phyloP scores from a whole-genome alignment of 1,139 yeast species.

The Zygosaccharomyces pseudobailii region DNA sequence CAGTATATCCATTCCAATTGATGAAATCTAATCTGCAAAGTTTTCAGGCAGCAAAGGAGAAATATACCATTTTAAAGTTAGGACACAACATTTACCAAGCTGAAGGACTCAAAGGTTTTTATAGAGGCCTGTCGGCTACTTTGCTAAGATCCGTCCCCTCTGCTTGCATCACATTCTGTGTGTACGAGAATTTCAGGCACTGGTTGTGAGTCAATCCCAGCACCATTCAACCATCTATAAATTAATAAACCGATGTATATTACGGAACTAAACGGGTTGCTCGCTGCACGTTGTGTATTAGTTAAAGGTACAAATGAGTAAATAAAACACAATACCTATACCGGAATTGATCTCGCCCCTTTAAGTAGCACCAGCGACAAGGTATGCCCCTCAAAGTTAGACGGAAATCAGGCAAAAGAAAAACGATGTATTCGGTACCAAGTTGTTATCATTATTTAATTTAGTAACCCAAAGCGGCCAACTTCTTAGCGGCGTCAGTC shows the following conservation, averaged over 20 bases:
- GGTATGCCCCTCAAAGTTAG: conserved; percentile 4
- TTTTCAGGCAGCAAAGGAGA: conserved; percentile 31
- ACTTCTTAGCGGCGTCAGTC: conserved; percentile 74
- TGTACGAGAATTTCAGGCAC: conserved; percentile 47
- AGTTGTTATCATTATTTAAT: conserved; percentile 24
- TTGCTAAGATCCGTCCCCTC: conserved; percentile 65
- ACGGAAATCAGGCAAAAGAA: conserved; percentile 9
- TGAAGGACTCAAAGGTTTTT: conserved; percentile 60
- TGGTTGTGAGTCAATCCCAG: conserved; percentile 1
- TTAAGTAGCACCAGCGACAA: neutral
- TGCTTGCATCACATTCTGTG: conserved; percentile 64
- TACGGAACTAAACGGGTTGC: neutral
- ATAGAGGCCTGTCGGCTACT: conserved; percentile 69
- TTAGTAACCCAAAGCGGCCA: conserved; percentile 84
- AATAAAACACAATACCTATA: conserved; percentile 17
- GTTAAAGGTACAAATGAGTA: conserved; percentile 17
- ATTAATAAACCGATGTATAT: neutral
- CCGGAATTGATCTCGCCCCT: conserved; percentile 12
- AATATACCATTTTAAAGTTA: conserved; percentile 44
- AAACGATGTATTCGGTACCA: conserved; percentile 15
- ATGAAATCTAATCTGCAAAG: conserved; percentile 73
- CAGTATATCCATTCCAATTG: conserved; percentile 83
- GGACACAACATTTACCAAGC: conserved; percentile 37
- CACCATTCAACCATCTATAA: neutral
- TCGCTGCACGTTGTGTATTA: conserved; percentile 7